Evolutionary conservation across 2,329 filamentous ascomycete genomes (phyloP), one percentile per base, ranked within the genome.

Genomic region (Penicillium sp.): DNA sequence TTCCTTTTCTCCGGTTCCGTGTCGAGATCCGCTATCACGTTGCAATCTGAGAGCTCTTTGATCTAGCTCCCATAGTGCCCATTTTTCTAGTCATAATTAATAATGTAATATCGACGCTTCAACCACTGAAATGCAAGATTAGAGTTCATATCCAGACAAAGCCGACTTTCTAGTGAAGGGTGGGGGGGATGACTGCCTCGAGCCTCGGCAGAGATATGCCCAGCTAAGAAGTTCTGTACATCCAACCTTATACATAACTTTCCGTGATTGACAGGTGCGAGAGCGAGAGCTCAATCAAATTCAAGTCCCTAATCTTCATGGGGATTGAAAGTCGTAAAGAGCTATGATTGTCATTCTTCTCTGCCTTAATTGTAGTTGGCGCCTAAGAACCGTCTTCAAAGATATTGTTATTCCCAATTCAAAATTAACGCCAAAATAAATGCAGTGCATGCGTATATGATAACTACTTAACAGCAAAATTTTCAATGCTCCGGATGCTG

Each of bases 401-500:
- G 40, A 25, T 3, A 25, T 4, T 4, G 19, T 26, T 16, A 6
- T 26, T 35, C 5, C 49, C 19, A 40, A 19, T 33, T n/a, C 11
- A 25, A 56, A 26, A 52, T 26, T 13, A 37, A 58, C 38, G 48
- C 38, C 55, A 3, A 45, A 14, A 1, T 28, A 55, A 55, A 43
- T 30, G 22, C 46, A 30, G 30, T 13, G 33, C 2, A 25, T 4
- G 22, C 11, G 16, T 35, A 3, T n/a, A 54, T 6, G 13, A n/a
- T 10, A 42, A 19, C n/a, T 30, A 26, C 30, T 26, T 28, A 48
- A 43, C 26, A 28, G 4, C 40, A 14, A 8, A 14, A 2, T 6
- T 7, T n/a, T 54, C 30, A 51, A 52, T 22, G 42, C 30, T 64
- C 55, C 45, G 49, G 54, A 46, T 53, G 60, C 59, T 68, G 59